A percentile compares a stretch with the other conserved stretches of the same genome.
phyloP scores from a whole-genome alignment of 805 yeast species.

The Ogataea paraovalis region DNA sequence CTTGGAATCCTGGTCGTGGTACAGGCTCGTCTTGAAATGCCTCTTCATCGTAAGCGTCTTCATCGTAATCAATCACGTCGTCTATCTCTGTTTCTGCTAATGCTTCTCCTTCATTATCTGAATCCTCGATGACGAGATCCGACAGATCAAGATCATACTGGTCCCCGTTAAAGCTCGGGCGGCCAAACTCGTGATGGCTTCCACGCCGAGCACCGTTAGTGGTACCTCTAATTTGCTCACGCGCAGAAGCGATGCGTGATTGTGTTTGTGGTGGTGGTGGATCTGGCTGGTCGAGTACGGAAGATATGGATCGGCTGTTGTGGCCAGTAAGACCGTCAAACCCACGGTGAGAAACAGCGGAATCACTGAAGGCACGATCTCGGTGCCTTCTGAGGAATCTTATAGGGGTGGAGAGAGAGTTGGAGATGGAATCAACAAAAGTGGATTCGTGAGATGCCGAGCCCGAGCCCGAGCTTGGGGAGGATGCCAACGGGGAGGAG shows the following conservation, averaged over 20 bases:
- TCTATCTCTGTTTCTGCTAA: neutral
- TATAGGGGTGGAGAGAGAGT: conserved; percentile 8
- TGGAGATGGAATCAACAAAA: neutral
- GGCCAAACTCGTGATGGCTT: too few relatives aligned
- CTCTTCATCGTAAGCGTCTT: conserved; percentile 26
- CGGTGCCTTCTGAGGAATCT: conserved; percentile 6
- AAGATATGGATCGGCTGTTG: neutral
- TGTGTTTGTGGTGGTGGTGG: neutral
- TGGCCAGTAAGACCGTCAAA: neutral
- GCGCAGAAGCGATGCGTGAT: too few relatives aligned
- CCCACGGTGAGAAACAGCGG: conserved; percentile 1
- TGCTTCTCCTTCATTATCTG: conserved; percentile 1
- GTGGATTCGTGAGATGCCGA: neutral
- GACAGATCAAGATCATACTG: neutral
- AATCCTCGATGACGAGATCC: neutral
- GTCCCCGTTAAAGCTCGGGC: too few relatives aligned
- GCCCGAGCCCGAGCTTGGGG: neutral
- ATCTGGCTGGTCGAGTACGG: neutral
- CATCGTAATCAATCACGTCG: conserved; percentile 4
- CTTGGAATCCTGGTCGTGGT: too few relatives aligned
- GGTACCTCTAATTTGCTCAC: too few relatives aligned
- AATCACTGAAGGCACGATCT: conserved; percentile 1
- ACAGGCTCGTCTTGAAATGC: too few relatives aligned
- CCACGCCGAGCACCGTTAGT: too few relatives aligned
- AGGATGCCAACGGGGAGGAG: neutral